phyloP scores from a whole-genome alignment of 495 filamentous ascomycete genomes.

The Aspergillus bridgeri region DNA sequence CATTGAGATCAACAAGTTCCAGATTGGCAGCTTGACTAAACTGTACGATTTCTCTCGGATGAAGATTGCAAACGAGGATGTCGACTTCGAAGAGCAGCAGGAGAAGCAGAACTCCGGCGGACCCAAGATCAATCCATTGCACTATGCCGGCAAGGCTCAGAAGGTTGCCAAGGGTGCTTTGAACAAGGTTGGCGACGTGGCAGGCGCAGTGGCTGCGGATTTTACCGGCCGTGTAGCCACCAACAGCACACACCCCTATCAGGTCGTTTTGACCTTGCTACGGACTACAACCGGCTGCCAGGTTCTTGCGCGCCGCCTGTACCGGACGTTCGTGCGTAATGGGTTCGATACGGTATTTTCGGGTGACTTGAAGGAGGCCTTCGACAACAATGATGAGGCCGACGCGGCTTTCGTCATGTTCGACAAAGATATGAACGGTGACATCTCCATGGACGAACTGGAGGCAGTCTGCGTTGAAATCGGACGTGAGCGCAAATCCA shows the following conservation, averaged over 20 bases:
- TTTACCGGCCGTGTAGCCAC: constrained; percentile 80
- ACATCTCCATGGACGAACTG: constrained; percentile 93
- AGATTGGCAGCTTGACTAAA: constrained; percentile 74
- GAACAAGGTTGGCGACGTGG: constrained; percentile 80
- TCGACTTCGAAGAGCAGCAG: constrained; percentile 59
- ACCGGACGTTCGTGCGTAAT: constrained; percentile 77
- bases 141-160: constrained; percentile 59
- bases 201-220: constrained; percentile 89
- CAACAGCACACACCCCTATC: constrained; percentile 75
- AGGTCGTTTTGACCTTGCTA: constrained; percentile 74
- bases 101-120: constrained; percentile 48
- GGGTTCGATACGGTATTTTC: constrained; percentile 71
- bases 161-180: constrained; percentile 69
- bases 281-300: constrained; percentile 71
- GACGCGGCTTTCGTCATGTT: constrained; percentile 92
- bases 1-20: constrained; percentile 90
- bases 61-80: constrained; percentile 68
- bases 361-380: constrained; percentile 75
- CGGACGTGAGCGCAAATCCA: constrained; percentile 90
- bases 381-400: constrained; percentile 81
- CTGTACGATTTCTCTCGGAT: constrained; percentile 78
- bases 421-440: constrained; percentile 94
- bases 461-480: constrained; percentile 94
- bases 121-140: constrained; percentile 65
- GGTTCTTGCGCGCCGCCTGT: constrained; percentile 85